Evolutionary conservation across 2,329 filamentous ascomycete species (phyloP), one percentile per base, ranked within the genome.

Genomic region (Arthrobotrys megalospora): DNA sequence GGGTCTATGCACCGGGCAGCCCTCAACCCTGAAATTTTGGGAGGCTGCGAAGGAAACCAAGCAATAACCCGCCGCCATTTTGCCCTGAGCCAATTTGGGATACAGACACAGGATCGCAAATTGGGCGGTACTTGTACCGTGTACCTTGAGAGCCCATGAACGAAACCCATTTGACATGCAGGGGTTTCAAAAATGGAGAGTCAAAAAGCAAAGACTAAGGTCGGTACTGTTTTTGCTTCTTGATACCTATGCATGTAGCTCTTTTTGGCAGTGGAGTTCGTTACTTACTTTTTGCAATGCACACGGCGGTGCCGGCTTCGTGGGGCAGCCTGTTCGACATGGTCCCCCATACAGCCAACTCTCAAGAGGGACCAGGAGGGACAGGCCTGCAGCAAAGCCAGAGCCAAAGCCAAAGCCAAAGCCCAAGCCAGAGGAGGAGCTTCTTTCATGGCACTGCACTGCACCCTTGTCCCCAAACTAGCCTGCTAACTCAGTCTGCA

Each of bases 121-220:
- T 78, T 65, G 58, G 55, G 66, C 41, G 48, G 73, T 70, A 77
- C 73, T 47, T 67, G 75, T 78, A 78, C 75, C 53, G 69, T 48
- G 68, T 78, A 78, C 75, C 62, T 63, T 53, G 10, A 41, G 38
- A 32, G 64, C 60, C 55, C 43, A 62, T 47, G 60, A 67, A 63
- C 62, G 38, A 66, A 62, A 76, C 28, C 32, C 34, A 45, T 76
- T 77, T 78, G 75, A 72, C 67, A 72, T 78, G 67, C 67, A 78
- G 75, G 75, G 73, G 75, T 55, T 65, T 69, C 55, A 63, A 45
- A 55, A 34, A 64, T 53, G 41, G 65, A 24, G 66, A 32, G 43
- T 11, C 16, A 53, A 53, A 41, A 48, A 66, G 62, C 45, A 48
- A 48, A 66, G 62, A 16, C 7, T 36, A n/a, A 14, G 19, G 32